A percentile compares a stretch with the other conserved stretches of the same genome.
Conservation (phyloP, 306 rosid species). For the Rosa multiflora region DNA sequence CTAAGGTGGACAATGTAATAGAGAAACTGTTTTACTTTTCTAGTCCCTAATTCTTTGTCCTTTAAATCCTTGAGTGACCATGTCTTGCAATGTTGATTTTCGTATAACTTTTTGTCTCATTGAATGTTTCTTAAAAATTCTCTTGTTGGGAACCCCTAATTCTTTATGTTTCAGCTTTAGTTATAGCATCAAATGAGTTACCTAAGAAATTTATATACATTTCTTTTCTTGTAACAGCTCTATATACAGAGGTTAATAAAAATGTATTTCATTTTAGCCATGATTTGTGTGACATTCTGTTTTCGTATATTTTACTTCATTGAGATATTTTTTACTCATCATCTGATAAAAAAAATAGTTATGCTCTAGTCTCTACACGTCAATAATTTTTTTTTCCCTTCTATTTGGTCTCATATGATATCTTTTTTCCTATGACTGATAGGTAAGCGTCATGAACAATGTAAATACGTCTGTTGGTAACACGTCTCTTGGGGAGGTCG, state of each 20-base stretch:
- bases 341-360: not conserved
- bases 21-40: not conserved
- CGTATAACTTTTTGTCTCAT: not conserved
- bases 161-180: not conserved
- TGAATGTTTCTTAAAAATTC: not conserved
- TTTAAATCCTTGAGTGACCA: not conserved
- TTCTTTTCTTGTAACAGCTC: not conserved
- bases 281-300: not conserved
- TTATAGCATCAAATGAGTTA: not conserved
- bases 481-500: constrained; percentile 93
- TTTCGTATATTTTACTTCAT: not conserved
- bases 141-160: not conserved
- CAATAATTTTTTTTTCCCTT: not conserved
- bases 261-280: not conserved
- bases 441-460: constrained; percentile 86
- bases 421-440: constrained; percentile 24
- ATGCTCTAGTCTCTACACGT: not conserved
- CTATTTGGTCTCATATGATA: not conserved
- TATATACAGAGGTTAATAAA: not conserved
- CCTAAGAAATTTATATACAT: not conserved
- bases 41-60: not conserved
- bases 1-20: not conserved
- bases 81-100: constrained; percentile 4
- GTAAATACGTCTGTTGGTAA: constrained; percentile 88
- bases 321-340: not conserved